Percentiles rank a stretch among this genome's conserved stretches.
phyloP scores from a whole-genome alignment of 2,329 filamentous ascomycete genomes.

The Alternaria consortialis region DNA sequence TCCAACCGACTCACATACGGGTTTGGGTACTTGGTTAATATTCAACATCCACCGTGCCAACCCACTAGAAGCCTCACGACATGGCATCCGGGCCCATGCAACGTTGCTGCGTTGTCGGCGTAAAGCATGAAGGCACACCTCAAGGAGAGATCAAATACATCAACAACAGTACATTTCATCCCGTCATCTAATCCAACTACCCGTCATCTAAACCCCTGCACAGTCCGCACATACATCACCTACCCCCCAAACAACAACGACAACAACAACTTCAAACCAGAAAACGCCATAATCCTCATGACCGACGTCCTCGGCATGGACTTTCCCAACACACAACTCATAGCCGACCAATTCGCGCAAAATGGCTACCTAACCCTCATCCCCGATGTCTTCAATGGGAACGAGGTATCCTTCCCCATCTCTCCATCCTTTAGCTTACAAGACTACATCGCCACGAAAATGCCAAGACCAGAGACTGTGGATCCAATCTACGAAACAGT shows the following conservation, averaged over 20 bases:
- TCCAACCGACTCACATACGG: too few relatives aligned
- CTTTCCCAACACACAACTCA: slow-evolving; percentile 62
- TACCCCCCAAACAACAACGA: slow-evolving; percentile 53
- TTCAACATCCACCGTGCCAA: neutral
- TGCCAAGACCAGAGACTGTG: slow-evolving; percentile 55
- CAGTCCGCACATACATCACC: slow-evolving; percentile 65
- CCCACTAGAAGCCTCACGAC: neutral
- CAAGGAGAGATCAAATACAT: slow-evolving; percentile 59
- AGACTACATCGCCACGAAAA: slow-evolving; percentile 57
- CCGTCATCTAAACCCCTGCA: too few relatives aligned
- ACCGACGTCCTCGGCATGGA: slow-evolving; percentile 66
- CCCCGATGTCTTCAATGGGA: slow-evolving; percentile 75
- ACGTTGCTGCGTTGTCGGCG: slow-evolving; percentile 58
- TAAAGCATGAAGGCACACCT: slow-evolving; percentile 62
- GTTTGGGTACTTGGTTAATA: neutral
- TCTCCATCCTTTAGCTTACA: slow-evolving; percentile 60
- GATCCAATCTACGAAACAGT: slow-evolving; percentile 64
- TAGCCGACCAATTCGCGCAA: slow-evolving; percentile 78
- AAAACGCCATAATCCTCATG: slow-evolving; percentile 64
- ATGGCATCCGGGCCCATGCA: slow-evolving; percentile 64
- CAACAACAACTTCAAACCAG: slow-evolving; percentile 40
- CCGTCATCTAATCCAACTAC: too few relatives aligned
- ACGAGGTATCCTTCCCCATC: slow-evolving; percentile 65
- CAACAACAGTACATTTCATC: slow-evolving; percentile 51
- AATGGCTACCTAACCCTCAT: slow-evolving; percentile 76